A percentile compares a stretch with the other conserved stretches of the same genome.
These are phyloP conservation scores for Corynascus novoguineensis DNA, from an alignment of 495 filamentous ascomycete species.

Conservation along the genomic window DNA sequence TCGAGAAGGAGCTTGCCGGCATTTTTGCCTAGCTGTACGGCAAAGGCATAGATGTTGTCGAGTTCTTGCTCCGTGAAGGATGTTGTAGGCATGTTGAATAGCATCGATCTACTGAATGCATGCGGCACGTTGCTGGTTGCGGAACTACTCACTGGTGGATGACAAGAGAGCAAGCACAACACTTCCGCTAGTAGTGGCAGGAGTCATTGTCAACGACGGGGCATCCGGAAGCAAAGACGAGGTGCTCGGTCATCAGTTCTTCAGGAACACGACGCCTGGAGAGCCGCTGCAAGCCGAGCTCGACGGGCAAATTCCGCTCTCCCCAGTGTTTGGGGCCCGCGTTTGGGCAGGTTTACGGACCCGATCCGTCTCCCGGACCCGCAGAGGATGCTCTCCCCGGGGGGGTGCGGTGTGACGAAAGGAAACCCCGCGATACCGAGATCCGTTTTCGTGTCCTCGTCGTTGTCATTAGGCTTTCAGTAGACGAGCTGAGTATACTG, in stretches of 20 bases:
- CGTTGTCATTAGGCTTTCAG: too few species aligned
- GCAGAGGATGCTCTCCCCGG: too few species aligned
- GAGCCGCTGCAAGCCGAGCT: conserved; percentile 20
- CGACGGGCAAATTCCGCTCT: background rate
- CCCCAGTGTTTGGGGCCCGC: background rate
- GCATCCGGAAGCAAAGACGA: background rate
- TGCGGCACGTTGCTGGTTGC: background rate
- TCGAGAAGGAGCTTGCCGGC: conserved; percentile 57
- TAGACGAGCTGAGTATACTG: too few species aligned
- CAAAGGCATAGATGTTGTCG: conserved; percentile 60
- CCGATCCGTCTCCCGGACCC: conserved; percentile 5
- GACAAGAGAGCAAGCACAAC: background rate
- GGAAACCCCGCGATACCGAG: too few species aligned
- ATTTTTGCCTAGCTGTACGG: conserved; percentile 56
- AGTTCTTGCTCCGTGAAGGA: conserved; percentile 31
- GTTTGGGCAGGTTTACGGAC: background rate
- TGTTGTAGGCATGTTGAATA: conserved; percentile 8
- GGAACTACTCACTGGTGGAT: too few species aligned
- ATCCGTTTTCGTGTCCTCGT: too few species aligned
- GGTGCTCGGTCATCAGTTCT: background rate
- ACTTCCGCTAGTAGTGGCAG: background rate
- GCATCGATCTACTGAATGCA: background rate
- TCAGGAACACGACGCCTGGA: background rate
- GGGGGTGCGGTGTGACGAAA: too few species aligned
- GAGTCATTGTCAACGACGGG: background rate